Evolutionary conservation across 2,329 filamentous ascomycete genomes (phyloP).

Genomic region (Talaromyces sp.): DNA sequence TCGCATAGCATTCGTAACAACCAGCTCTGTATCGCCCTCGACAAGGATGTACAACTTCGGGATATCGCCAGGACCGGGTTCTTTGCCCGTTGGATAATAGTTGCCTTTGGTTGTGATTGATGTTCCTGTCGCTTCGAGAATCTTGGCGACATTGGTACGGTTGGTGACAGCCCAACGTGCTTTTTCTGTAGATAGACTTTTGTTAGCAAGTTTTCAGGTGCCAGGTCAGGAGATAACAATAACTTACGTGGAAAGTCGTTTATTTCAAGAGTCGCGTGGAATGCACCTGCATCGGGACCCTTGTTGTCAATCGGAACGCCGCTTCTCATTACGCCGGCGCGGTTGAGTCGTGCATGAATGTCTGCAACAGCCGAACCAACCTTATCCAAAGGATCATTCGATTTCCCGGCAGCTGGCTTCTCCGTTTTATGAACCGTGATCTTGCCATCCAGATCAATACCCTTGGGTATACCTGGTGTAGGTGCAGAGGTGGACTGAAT

Average conservation of each 20-base stretch:
- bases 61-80: conserved; percentile 68
- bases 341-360: conserved; percentile 86
- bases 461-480: conserved; percentile 48
- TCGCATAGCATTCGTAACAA: conserved; percentile 84
- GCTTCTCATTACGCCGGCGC: conserved; percentile 81
- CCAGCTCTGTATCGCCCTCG: conserved; percentile 91
- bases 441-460: conserved; percentile 62
- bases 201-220: conserved; percentile 5
- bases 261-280: conserved; percentile 96
- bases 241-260: conserved; percentile 86
- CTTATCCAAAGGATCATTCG: conserved; percentile 72
- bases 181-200: conserved; percentile 60
- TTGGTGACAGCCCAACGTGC: conserved; percentile 98
- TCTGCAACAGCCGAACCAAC: conserved; percentile 85
- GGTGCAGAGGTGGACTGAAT: conserved; percentile 61
- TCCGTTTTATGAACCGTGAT: conserved; percentile 72
- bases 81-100: conserved; percentile 80
- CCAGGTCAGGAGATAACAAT: background rate
- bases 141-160: conserved; percentile 96
- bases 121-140: conserved; percentile 87
- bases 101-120: conserved; percentile 97
- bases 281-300: conserved; percentile 92
- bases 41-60: conserved; percentile 98
- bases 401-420: conserved; percentile 45
- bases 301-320: conserved; percentile 98